A percentile compares a stretch with the other conserved stretches of the same genome.
phyloP scores from a whole-genome alignment of 805 yeast species.

The Nematodospora valgi region DNA sequence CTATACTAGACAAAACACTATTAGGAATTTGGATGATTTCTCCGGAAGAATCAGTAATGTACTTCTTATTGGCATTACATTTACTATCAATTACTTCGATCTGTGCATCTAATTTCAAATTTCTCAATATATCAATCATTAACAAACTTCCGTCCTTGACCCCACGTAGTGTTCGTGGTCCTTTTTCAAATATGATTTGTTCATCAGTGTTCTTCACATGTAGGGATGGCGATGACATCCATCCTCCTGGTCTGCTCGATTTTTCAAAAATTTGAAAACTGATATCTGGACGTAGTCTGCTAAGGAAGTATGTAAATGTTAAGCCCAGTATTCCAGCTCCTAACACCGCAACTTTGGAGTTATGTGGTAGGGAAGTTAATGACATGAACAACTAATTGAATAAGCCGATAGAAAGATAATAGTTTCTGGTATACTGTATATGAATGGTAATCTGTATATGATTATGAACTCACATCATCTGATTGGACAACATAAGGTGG shows the following conservation, averaged over 20 bases:
- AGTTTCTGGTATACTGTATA: too few relatives aligned
- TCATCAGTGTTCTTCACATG: constrained; percentile 19
- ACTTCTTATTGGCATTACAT: constrained; percentile 71
- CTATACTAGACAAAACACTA: constrained; percentile 23
- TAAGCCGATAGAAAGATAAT: not conserved
- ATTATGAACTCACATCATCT: too few relatives aligned
- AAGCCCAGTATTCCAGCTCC: constrained; percentile 93
- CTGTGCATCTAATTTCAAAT: constrained; percentile 45
- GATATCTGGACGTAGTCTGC: constrained; percentile 74
- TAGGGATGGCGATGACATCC: constrained; percentile 54
- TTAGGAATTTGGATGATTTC: constrained; percentile 55
- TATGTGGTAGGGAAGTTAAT: constrained; percentile 13
- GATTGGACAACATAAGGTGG: too few relatives aligned
- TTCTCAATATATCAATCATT: constrained; percentile 55
- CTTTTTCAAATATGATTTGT: constrained; percentile 61
- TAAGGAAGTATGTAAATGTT: constrained; percentile 64
- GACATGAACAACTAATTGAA: not conserved
- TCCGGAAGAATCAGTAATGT: constrained; percentile 47
- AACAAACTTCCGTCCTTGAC: constrained; percentile 73
- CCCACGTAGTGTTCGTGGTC: constrained; percentile 89
- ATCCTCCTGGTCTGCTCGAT: constrained; percentile 66
- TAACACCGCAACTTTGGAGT: constrained; percentile 60
- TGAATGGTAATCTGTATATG: too few relatives aligned
- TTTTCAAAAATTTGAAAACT: constrained; percentile 61
- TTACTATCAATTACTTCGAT: constrained; percentile 56